Evolutionary conservation across 805 yeast genomes (phyloP).

Genomic region (Kockiozyma suomiensis): DNA sequence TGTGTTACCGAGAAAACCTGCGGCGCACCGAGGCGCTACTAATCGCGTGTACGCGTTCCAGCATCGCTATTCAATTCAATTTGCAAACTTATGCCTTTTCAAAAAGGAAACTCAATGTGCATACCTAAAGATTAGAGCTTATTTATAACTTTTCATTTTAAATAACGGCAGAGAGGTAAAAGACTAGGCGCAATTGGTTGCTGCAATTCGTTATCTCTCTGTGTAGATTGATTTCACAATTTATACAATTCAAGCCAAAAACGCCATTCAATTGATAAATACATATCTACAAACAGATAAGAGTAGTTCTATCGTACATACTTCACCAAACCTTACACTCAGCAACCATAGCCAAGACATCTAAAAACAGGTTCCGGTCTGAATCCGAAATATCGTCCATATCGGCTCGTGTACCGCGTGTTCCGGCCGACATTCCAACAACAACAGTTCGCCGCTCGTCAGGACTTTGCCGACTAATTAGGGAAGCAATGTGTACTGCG

Average conservation of each 20-base stretch:
- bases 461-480: constrained; percentile 26
- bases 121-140: no score
- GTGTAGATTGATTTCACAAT: no score
- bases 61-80: no score
- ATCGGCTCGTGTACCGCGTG: not conserved
- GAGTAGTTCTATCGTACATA: no score
- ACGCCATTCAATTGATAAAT: not conserved
- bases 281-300: not conserved
- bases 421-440: constrained; percentile 22
- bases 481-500: constrained; percentile 29
- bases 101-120: no score
- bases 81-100: no score
- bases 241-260: no score
- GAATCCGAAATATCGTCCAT: constrained; percentile 11
- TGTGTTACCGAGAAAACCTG: not conserved
- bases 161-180: no score
- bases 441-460: constrained; percentile 29
- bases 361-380: constrained; percentile 16
- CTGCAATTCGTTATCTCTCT: no score
- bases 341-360: constrained; percentile 23
- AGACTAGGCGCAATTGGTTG: no score
- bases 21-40: not conserved
- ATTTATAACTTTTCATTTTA: no score
- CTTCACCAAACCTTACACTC: constrained; percentile 25
- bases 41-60: no score